Evolutionary conservation across 495 filamentous ascomycete genomes (phyloP).

Genomic region (Aspergillus wentii): DNA sequence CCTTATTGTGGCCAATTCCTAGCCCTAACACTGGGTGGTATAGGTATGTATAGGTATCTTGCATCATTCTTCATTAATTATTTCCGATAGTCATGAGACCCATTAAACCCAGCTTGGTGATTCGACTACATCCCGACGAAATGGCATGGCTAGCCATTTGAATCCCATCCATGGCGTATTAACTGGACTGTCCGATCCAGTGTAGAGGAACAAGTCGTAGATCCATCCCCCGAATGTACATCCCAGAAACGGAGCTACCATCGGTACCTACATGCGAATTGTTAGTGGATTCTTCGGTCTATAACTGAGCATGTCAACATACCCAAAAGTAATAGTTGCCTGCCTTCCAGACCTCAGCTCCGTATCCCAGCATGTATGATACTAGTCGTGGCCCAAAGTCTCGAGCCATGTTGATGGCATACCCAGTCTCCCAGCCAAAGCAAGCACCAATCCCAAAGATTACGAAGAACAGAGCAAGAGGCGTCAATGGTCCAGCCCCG

Average conservation of each 20-base stretch:
- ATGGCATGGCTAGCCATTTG: slow-evolving; percentile 32
- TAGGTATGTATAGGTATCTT: too few species aligned
- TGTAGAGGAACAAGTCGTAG: slow-evolving; percentile 59
- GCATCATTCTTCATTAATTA: too few species aligned
- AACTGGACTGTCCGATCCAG: slow-evolving; percentile 48
- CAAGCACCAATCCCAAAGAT: slow-evolving; percentile 63
- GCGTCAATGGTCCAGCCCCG: slow-evolving; percentile 43
- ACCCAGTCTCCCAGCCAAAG: slow-evolving; percentile 67
- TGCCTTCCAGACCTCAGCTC: slow-evolving; percentile 56
- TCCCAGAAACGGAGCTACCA: slow-evolving; percentile 54
- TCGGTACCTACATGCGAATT: slow-evolving; percentile 46
- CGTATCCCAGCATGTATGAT: slow-evolving; percentile 59
- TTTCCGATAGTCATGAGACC: too few species aligned
- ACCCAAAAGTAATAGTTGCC: slow-evolving; percentile 64
- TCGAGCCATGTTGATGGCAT: slow-evolving; percentile 62
- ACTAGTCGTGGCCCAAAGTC: slow-evolving; percentile 65
- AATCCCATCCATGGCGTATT: slow-evolving; percentile 56
- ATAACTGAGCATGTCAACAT: too few species aligned
- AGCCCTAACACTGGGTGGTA: too few species aligned
- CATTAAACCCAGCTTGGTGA: too few species aligned
- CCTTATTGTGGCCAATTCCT: too few species aligned
- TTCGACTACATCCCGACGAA: slow-evolving; percentile 8
- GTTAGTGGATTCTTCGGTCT: too few species aligned
- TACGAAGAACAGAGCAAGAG: slow-evolving; percentile 57
- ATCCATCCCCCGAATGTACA: slow-evolving; percentile 56